These are phyloP conservation scores for Gaeumannomyces tritici DNA, from an alignment of 2,329 filamentous ascomycete genomes.

Conservation along the genomic window DNA sequence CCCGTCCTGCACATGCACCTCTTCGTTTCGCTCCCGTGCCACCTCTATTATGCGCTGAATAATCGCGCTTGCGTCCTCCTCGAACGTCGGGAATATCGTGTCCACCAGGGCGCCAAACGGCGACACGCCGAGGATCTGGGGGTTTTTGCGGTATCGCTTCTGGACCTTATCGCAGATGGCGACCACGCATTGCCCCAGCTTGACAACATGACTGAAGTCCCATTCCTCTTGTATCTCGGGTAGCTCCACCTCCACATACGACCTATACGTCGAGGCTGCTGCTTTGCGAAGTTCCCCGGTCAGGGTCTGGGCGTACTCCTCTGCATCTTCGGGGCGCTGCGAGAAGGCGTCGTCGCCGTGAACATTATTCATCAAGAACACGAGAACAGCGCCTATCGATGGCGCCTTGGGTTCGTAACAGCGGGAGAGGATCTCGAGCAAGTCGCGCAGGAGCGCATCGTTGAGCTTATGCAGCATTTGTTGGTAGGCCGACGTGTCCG, in stretches of 20 bases:
- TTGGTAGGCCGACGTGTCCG: constrained; percentile 63
- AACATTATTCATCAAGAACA: constrained; percentile 74
- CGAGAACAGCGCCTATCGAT: constrained; percentile 59
- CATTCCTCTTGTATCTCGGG: constrained; percentile 73
- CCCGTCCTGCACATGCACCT: constrained; percentile 82
- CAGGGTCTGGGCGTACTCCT: constrained; percentile 63
- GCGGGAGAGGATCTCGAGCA: constrained; percentile 74
- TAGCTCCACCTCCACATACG: constrained; percentile 69
- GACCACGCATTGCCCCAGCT: constrained; percentile 77
- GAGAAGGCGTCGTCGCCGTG: constrained; percentile 69
- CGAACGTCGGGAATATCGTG: constrained; percentile 81
- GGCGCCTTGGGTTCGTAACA: constrained; percentile 87
- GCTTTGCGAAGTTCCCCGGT: constrained; percentile 63
- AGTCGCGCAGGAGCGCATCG: constrained; percentile 72
- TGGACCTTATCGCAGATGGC: constrained; percentile 81
- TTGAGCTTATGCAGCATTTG: constrained; percentile 66
- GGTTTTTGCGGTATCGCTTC: constrained; percentile 83
- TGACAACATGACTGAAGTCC: constrained; percentile 85
- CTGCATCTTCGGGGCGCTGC: constrained; percentile 57
- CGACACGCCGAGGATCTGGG: constrained; percentile 70
- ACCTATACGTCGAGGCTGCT: constrained; percentile 71
- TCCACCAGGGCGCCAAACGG: constrained; percentile 63
- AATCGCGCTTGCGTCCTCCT: constrained; percentile 79
- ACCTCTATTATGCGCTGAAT: constrained; percentile 71
- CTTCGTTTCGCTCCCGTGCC: constrained; percentile 57